Conservation (phyloP, 1,284 basidiomycete genomes). For the Porogramme epimiltina region DNA sequence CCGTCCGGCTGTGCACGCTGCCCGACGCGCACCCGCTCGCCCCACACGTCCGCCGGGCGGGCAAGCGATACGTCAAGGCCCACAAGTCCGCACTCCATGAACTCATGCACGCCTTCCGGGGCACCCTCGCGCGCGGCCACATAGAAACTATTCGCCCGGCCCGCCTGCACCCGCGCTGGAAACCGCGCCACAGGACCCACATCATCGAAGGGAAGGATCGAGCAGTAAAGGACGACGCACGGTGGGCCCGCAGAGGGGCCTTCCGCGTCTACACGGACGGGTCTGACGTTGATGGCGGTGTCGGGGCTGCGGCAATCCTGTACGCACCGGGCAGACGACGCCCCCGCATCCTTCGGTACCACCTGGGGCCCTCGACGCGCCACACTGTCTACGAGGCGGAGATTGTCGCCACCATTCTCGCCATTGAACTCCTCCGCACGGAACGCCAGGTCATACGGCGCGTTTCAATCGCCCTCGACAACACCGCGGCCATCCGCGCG, state of each 20-base stretch:
- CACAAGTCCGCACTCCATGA: slow-evolving; percentile 25
- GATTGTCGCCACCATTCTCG: not conserved
- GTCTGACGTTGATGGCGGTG: slow-evolving; percentile 9
- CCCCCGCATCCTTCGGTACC: too few relatives aligned
- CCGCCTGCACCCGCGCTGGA: slow-evolving; percentile 8
- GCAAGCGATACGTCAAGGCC: slow-evolving; percentile 3
- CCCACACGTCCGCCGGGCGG: slow-evolving; percentile 11
- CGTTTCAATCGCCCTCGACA: not conserved
- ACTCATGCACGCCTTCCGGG: slow-evolving; percentile 20
- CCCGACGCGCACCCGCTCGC: slow-evolving; percentile 35
- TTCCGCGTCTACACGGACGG: slow-evolving; percentile 21
- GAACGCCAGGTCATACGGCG: fast-evolving
- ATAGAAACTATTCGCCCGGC: slow-evolving; percentile 20
- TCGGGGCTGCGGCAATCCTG: not conserved
- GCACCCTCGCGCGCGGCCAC: not conserved
- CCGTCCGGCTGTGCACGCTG: slow-evolving; percentile 34
- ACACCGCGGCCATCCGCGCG: not conserved
- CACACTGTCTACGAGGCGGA: not conserved
- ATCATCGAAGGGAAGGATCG: slow-evolving; percentile 2
- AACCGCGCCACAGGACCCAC: not conserved
- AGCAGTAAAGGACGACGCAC: not conserved
- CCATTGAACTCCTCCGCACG: not conserved
- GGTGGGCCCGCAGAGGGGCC: not conserved
- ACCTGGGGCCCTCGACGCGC: too few relatives aligned
- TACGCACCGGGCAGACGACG: too few relatives aligned